Evolutionary conservation across 2,329 filamentous ascomycete species (phyloP), one percentile per base, ranked within the genome.

Genomic region (Emericellopsis cladophorae): DNA sequence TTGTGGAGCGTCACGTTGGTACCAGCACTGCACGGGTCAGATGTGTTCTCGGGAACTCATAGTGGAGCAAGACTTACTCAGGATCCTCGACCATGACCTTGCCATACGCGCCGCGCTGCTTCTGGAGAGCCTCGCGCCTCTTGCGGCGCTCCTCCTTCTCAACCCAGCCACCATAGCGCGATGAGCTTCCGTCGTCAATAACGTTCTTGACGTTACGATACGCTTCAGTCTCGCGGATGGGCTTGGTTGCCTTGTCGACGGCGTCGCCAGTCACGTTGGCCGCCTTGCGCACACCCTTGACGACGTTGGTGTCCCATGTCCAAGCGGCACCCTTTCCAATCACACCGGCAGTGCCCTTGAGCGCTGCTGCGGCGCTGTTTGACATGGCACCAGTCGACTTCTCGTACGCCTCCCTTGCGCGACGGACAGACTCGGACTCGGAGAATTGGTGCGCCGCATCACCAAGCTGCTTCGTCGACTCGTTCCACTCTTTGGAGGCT

Each of bases 401-500:
- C 54, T 86, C 80, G 58, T 95, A 95, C 7, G 87, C 90, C 49
- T 87, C 80, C 49, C 84, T 79, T 24, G 90, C 92, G 52, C 79
- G 79, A 55, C 87, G 82, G 14, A 98, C 85, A 15, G 82, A 84
- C 56, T 95, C 89, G 55, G 88, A 95, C 65, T 96, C 90, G 26
- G 81, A 81, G 56, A 98, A 92, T 54, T 95, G 81, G 56, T 95
- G 83, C 15, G 90, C 87, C 6, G 84, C 85, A 38, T 85, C 86
- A 15, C 86, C 84, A 34, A 98, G 75, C 49, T 92, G 86, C 67
- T 98, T 96, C 34, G 90, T 98, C 35, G 87, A 94, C 57, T 98
- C 92, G 56, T 98, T 95, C 92, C 92, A 98, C 61, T 98, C 92
- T 58, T 96, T 95, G 14, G 89, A 96, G 40, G 87, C 84, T 62